These are phyloP conservation scores for Salix viminalis DNA, from an alignment of 345 rosid genomes.

Conservation along the genomic window DNA sequence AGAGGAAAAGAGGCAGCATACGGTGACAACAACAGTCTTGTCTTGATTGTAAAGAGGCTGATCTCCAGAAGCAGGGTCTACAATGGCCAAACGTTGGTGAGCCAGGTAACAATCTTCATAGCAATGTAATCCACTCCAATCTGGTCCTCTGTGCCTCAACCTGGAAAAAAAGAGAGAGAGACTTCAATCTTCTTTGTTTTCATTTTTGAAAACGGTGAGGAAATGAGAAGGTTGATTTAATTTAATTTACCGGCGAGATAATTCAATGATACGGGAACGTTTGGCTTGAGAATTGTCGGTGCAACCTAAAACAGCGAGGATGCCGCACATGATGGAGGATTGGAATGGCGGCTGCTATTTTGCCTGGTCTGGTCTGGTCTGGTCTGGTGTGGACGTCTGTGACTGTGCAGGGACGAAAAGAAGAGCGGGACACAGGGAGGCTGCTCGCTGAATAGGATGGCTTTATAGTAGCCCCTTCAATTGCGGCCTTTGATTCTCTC, in stretches of 20 bases:
- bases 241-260: slow-evolving; percentile 55
- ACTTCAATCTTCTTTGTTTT: neutral
- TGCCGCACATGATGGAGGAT: slow-evolving; percentile 59
- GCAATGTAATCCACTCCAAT: slow-evolving; percentile 79
- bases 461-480: slow-evolving; percentile 3
- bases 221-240: neutral
- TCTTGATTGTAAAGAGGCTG: slow-evolving; percentile 81
- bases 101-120: slow-evolving; percentile 63
- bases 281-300: slow-evolving; percentile 63
- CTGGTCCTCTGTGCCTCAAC: slow-evolving; percentile 79
- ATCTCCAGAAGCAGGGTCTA: slow-evolving; percentile 84
- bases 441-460: neutral
- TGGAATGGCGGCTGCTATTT: neutral
- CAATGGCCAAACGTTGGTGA: slow-evolving; percentile 75
- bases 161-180: slow-evolving; percentile 13
- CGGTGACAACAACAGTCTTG: slow-evolving; percentile 68
- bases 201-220: neutral
- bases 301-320: slow-evolving; percentile 74
- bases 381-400: neutral
- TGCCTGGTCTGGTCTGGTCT: neutral
- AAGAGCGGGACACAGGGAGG: neutral
- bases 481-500: slow-evolving; percentile 38
- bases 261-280: slow-evolving; percentile 77
- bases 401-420: neutral
- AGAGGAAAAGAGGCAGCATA: slow-evolving; percentile 15